These are phyloP conservation scores for Ziziphus jujuba DNA, from an alignment of 306 rosid genomes.

Conservation along the genomic window DNA sequence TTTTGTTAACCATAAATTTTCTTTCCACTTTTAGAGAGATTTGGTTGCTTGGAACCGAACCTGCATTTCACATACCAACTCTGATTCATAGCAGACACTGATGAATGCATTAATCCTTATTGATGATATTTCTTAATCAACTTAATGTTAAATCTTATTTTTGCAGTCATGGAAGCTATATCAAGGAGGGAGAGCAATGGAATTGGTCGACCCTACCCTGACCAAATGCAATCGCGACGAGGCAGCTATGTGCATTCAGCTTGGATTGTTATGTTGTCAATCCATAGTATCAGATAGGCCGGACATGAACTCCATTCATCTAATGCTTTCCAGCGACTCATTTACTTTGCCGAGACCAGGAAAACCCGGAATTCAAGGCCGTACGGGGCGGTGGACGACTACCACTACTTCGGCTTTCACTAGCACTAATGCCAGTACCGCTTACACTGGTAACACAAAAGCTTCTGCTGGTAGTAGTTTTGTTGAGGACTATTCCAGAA, in stretches of 20 bases:
- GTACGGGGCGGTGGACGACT: constrained; percentile 58
- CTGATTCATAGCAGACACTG: too few relatives aligned
- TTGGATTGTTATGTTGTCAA: constrained; percentile 86
- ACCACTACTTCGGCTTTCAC: constrained; percentile 52
- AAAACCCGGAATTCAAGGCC: constrained; percentile 80
- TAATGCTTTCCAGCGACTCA: constrained; percentile 80
- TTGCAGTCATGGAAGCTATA: constrained; percentile 77
- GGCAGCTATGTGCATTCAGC: constrained; percentile 86
- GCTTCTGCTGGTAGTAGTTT: constrained; percentile 53
- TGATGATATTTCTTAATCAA: background rate
- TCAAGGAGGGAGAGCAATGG: constrained; percentile 59
- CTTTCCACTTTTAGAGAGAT: too few relatives aligned
- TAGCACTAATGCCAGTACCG: constrained; percentile 50
- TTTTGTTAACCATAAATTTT: too few relatives aligned
- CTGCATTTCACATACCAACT: constrained; percentile 1
- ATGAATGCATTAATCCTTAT: background rate
- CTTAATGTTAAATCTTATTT: background rate
- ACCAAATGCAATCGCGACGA: constrained; percentile 60
- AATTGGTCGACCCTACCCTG: constrained; percentile 55
- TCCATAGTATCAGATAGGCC: constrained; percentile 62
- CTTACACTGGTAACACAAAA: constrained; percentile 38
- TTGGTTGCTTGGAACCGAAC: background rate
- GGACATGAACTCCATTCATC: constrained; percentile 78
- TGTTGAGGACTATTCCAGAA: constrained; percentile 72
- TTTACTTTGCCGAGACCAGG: constrained; percentile 76